phyloP scores from a whole-genome alignment of 306 rosid species.

The Sesbania bispinosa region DNA sequence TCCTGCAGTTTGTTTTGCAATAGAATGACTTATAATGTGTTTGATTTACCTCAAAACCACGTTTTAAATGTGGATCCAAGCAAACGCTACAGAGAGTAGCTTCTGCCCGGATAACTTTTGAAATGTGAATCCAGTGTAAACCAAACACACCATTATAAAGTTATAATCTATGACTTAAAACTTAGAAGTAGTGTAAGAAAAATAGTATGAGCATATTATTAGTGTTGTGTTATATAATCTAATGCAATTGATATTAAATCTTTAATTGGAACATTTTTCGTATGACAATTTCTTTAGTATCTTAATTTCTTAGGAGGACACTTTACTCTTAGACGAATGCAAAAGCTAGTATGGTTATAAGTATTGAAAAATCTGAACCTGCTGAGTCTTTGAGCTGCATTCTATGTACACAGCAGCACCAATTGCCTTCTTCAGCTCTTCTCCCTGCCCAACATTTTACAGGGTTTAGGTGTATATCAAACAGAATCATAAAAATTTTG shows the following conservation, averaged over 20 bases:
- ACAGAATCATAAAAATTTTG: neutral
- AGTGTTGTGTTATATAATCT: neutral
- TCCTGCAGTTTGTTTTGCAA: too few relatives aligned
- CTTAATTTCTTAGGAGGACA: neutral
- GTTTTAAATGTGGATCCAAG: too few relatives aligned
- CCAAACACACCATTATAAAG: too few relatives aligned
- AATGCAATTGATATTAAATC: neutral
- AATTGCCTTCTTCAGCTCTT: constrained; percentile 86
- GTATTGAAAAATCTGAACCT: constrained; percentile 39
- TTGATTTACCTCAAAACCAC: too few relatives aligned
- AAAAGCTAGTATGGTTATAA: neutral
- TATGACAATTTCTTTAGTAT: neutral
- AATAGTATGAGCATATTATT: too few relatives aligned
- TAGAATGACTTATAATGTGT: neutral
- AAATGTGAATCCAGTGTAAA: too few relatives aligned
- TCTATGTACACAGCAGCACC: constrained; percentile 91
- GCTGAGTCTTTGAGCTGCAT: constrained; percentile 96
- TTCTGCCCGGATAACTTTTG: too few relatives aligned
- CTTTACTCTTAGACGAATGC: neutral
- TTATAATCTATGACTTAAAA: too few relatives aligned
- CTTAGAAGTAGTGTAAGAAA: too few relatives aligned
- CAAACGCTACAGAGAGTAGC: too few relatives aligned
- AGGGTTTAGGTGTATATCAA: neutral
- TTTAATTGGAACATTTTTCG: neutral
- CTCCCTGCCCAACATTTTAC: constrained; percentile 57